Conservation (phyloP, 192 early-diverging fungal species). For the Backusella tuberculispora region DNA sequence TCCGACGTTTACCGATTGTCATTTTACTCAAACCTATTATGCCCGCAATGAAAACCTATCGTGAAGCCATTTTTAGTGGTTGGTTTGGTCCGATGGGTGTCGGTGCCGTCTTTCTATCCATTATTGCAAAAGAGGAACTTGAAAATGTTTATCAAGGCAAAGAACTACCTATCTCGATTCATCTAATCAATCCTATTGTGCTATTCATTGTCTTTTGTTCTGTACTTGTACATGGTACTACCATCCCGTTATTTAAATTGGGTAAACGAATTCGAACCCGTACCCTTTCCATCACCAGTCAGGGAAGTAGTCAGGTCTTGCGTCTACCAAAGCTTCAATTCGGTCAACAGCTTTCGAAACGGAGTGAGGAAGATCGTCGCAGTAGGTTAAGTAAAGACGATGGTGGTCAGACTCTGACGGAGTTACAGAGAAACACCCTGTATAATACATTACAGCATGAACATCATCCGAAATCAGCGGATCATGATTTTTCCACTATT, state of each 20-base stretch:
- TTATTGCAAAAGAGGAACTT: conserved; percentile 49
- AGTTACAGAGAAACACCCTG: conserved; percentile 32
- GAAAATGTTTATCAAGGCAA: conserved; percentile 22
- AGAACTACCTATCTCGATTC: conserved; percentile 25
- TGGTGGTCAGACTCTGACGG: conserved; percentile 14
- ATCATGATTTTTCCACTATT: conserved; percentile 6
- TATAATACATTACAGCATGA: conserved; percentile 34
- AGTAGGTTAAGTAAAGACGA: conserved; percentile 14
- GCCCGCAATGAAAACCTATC: conserved; percentile 69
- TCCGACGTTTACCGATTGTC: conserved; percentile 76
- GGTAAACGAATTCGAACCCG: conserved; percentile 47
- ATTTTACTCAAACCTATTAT: conserved; percentile 65
- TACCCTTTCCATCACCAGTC: conserved; percentile 39
- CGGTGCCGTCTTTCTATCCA: conserved; percentile 59
- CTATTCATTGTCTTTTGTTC: conserved; percentile 79
- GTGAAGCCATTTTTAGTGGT: conserved; percentile 81
- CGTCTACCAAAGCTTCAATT: conserved; percentile 41
- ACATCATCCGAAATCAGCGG: not conserved
- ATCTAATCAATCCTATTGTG: conserved; percentile 60
- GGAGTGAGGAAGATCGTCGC: conserved; percentile 25
- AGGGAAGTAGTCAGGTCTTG: conserved; percentile 30
- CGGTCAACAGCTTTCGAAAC: conserved; percentile 26
- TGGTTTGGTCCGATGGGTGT: conserved; percentile 89
- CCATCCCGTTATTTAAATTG: conserved; percentile 76
- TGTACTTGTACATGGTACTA: conserved; percentile 82